Conservation (phyloP, 306 rosid species). For the Albizia julibrissin region DNA sequence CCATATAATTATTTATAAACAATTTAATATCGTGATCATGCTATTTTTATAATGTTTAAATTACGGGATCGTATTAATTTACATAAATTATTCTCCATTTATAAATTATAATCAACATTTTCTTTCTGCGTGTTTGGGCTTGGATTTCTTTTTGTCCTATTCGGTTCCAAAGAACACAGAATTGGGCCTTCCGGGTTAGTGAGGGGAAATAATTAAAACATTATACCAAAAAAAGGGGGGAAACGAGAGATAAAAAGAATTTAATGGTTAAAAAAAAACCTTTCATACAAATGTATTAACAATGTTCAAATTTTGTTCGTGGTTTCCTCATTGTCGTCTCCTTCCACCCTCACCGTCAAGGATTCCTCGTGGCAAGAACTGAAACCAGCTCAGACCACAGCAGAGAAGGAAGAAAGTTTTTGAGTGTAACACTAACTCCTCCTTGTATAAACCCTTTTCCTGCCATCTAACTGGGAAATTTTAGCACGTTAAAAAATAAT, state of each 20-base stretch:
- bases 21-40: too few species aligned
- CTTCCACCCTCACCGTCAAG: neutral
- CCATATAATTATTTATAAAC: too few species aligned
- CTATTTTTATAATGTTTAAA: too few species aligned
- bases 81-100: neutral
- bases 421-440: neutral
- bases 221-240: too few species aligned
- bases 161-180: neutral
- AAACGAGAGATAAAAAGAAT: too few species aligned
- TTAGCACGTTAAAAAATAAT: too few species aligned
- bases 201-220: neutral
- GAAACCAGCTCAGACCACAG: neutral
- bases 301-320: neutral
- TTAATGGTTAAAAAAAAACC: too few species aligned
- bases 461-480: too few species aligned
- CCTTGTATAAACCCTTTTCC: too few species aligned
- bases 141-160: neutral
- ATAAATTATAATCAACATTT: neutral
- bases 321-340: neutral
- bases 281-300: neutral
- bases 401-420: neutral
- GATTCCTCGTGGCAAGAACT: neutral
- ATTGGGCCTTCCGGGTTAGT: neutral
- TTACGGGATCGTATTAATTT: neutral
- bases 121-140: neutral